These are phyloP conservation scores for Zancudomyces culisetae DNA, from an alignment of 371 early-diverging fungal species.

Conservation along the genomic window DNA sequence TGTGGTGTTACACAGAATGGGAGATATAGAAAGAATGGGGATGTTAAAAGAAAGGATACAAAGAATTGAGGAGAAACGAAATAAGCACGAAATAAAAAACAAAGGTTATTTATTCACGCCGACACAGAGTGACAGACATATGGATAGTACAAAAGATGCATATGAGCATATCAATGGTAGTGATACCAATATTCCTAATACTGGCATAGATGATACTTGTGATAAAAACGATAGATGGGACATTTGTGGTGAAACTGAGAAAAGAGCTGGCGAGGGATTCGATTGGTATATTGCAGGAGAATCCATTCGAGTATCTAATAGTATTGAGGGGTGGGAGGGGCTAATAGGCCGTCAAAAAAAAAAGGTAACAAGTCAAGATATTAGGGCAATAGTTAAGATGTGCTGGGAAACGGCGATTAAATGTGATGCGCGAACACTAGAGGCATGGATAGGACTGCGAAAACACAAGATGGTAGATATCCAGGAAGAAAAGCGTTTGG, in stretches of 20 bases:
- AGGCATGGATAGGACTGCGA: conserved; percentile 21
- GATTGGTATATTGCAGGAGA: conserved; percentile 1
- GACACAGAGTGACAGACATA: neutral
- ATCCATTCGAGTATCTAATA: neutral
- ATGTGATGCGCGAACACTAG: conserved; percentile 20
- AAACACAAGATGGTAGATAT: conserved; percentile 16
- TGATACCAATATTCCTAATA: too few species aligned
- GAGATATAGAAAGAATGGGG: neutral
- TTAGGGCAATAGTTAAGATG: neutral
- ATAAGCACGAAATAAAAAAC: neutral
- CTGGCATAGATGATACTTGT: too few species aligned
- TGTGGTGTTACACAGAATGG: neutral
- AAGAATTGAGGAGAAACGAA: neutral
- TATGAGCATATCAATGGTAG: too few species aligned
- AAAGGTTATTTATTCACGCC: neutral
- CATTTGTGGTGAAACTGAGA: too few species aligned
- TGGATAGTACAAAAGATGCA: too few species aligned
- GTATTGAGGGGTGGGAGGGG: neutral
- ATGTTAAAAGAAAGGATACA: neutral
- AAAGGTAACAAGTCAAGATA: neutral
- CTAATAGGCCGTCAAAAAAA: neutral
- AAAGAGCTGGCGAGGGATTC: too few species aligned
- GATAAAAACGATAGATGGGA: too few species aligned
- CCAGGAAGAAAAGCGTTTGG: conserved; percentile 10
- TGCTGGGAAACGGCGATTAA: conserved; percentile 13